Percentiles rank a stretch among this genome's conserved stretches.
Conservation (phyloP, 331 rosid genomes). For the Ulmus americana region DNA sequence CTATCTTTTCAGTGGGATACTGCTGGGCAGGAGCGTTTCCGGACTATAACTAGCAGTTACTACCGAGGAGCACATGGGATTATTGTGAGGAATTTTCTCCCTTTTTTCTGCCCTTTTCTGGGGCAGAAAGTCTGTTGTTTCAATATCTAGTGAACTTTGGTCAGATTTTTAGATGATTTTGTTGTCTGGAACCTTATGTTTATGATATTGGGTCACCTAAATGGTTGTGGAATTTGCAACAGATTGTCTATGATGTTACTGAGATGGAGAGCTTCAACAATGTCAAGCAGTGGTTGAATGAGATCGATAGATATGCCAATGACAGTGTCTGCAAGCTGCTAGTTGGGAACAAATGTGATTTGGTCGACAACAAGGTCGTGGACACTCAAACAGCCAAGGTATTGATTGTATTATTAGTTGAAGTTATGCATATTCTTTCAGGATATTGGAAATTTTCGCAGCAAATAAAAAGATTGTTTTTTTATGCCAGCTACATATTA, state of each 20-base stretch:
- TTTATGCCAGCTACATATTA: not conserved
- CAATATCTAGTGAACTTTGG: not conserved
- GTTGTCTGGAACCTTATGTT: not conserved
- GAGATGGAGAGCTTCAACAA: conserved; percentile 96
- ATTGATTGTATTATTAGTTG: not conserved
- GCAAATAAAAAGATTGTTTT: conserved; percentile 1
- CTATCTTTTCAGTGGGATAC: conserved; percentile 75
- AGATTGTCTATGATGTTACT: conserved; percentile 96
- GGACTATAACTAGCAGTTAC: conserved; percentile 97
- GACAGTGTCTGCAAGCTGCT: conserved; percentile 90
- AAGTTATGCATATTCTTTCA: not conserved
- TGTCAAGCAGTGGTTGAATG: conserved; percentile 92
- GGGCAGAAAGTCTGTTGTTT: not conserved
- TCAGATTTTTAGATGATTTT: not conserved
- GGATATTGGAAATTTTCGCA: not conserved
- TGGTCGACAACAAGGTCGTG: conserved; percentile 75
- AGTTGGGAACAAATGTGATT: conserved; percentile 88
- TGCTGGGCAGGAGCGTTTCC: conserved; percentile 98
- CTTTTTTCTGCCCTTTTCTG: not conserved
- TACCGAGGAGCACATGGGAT: conserved; percentile 98
- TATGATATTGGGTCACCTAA: not conserved
- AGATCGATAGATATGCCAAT: conserved; percentile 90
- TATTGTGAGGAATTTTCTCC: conserved; percentile 47
- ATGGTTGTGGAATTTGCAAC: conserved; percentile 24
- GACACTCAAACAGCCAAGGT: conserved; percentile 87